Evolutionary conservation across 768 basidiomycete species (phyloP), one percentile per base, ranked within the genome.

Genomic region (Lactarius evosmus): DNA sequence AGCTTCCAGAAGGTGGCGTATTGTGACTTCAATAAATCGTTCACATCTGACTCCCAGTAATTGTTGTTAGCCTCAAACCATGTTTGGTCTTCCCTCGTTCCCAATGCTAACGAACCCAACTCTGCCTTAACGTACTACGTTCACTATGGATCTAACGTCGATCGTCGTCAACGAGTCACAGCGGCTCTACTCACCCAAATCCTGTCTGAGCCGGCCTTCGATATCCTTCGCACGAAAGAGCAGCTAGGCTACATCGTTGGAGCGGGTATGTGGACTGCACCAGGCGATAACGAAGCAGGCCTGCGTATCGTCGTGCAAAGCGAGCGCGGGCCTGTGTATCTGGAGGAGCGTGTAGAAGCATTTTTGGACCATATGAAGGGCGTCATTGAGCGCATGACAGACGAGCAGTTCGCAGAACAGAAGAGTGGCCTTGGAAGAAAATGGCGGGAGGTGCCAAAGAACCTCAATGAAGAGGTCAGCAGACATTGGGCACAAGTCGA

Each of bases 191-290:
- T 98, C 27, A 81, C 82, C 0, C 93, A 95, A 69, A 89, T 98
- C 61, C 80, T 95, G 40, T 79, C 82, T n/a, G 97, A 99, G 70
- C 96, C 95, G 1, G 84, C 90, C 11, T 99, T 98, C 76, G 87
- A 96, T 72, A 78, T 87, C 27, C 82, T 99, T 33, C 87, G 97
- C 32, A 98, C 95, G 4, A 87, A 93, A 72, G 93, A 98, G 72
- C 97, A 99, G 74, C 81, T 99, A 1, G 97, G 97, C 6, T 99
- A 99, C 73, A 81, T 97, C 49, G 95, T 97, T 38, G 83, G 80
- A 9, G 86, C 84, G 67, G 78, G 79, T 1, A 72, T 76, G 33
- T 85, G 83, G 83, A 72, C 78, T 11, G 74, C 89, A 49, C 72
- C 81, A 46, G 88, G 90, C n/a, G 78, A 83, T 2, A 86, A 83